Conservation (phyloP, 768 basidiomycete species). For the Brasilioporus rufonigricans region DNA sequence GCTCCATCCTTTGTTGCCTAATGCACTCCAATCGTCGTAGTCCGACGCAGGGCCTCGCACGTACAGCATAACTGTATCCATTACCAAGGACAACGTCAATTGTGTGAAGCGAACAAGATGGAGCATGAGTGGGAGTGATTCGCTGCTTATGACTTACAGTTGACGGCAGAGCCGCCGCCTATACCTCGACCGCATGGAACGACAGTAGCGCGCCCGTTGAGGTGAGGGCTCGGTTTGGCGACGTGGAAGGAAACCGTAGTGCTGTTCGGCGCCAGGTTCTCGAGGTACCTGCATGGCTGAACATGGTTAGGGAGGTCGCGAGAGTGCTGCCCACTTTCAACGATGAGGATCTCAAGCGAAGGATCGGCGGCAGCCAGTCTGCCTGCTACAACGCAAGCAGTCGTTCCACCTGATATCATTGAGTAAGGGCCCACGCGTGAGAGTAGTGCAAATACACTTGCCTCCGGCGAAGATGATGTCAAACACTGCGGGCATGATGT, state of each 20-base stretch:
- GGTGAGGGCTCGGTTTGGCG: slow-evolving; percentile 39
- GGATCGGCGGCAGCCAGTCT: slow-evolving; percentile 52
- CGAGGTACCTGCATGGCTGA: no score
- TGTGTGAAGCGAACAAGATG: no score
- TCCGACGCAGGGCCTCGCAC: slow-evolving; percentile 52
- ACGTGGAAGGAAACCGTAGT: slow-evolving; percentile 45
- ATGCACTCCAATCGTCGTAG: no score
- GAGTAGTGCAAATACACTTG: slow-evolving; percentile 12
- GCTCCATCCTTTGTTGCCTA: no score
- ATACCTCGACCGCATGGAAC: slow-evolving; percentile 49
- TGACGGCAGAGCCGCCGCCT: slow-evolving; percentile 63
- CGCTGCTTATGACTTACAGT: slow-evolving; percentile 40
- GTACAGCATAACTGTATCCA: slow-evolving; percentile 44
- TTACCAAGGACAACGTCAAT: not conserved
- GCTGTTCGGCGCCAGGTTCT: slow-evolving; percentile 38
- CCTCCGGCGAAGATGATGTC: slow-evolving; percentile 64
- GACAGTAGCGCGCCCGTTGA: slow-evolving; percentile 43
- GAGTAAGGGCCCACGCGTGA: not conserved
- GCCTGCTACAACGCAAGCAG: slow-evolving; percentile 45
- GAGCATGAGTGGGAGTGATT: no score
- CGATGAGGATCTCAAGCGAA: no score
- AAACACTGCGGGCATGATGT: slow-evolving; percentile 25
- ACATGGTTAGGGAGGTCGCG: no score
- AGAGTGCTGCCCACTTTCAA: no score
- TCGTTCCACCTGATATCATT: slow-evolving; percentile 42